These are phyloP conservation scores for Cryphonectria nitschkei DNA, from an alignment of 2,329 filamentous ascomycete species.

Conservation along the genomic window DNA sequence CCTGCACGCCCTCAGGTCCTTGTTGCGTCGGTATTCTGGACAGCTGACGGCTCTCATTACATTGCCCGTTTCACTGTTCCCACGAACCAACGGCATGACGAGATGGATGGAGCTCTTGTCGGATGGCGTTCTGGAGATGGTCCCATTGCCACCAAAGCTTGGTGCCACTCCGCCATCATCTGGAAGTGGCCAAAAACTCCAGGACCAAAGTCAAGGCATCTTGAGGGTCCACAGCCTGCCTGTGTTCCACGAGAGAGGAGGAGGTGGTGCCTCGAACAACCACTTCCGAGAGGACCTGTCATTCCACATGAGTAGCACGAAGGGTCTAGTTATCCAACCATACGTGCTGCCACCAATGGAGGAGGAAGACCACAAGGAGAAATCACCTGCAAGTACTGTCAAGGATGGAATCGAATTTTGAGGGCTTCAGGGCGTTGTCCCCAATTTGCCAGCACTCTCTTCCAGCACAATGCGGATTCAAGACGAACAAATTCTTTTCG, in stretches of 20 bases:
- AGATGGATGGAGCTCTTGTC: conserved; percentile 84
- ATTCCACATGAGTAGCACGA: conserved; percentile 81
- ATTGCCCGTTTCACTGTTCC: conserved; percentile 78
- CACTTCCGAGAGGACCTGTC: conserved; percentile 83
- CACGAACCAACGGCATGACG: conserved; percentile 73
- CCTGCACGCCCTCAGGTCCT: conserved; percentile 73
- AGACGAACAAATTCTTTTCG: not conserved
- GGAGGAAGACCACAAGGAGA: conserved; percentile 60
- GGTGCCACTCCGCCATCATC: conserved; percentile 39
- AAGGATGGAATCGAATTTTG: conserved; percentile 78
- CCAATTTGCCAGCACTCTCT: not conserved
- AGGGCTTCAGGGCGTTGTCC: conserved; percentile 30
- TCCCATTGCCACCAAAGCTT: conserved; percentile 66
- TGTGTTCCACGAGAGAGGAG: conserved; percentile 85
- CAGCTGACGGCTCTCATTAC: conserved; percentile 75
- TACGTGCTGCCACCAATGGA: conserved; percentile 88
- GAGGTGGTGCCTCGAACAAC: conserved; percentile 69
- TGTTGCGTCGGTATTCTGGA: conserved; percentile 69
- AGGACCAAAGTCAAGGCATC: conserved; percentile 84
- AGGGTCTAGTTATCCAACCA: conserved; percentile 82
- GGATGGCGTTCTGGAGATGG: conserved; percentile 86
- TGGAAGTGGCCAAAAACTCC: conserved; percentile 40
- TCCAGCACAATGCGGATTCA: not conserved
- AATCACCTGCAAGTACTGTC: conserved; percentile 53
- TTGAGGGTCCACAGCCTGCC: conserved; percentile 82